phyloP scores from a whole-genome alignment of 176 grass and related monocot genomes.

The Triticum monococcum region DNA sequence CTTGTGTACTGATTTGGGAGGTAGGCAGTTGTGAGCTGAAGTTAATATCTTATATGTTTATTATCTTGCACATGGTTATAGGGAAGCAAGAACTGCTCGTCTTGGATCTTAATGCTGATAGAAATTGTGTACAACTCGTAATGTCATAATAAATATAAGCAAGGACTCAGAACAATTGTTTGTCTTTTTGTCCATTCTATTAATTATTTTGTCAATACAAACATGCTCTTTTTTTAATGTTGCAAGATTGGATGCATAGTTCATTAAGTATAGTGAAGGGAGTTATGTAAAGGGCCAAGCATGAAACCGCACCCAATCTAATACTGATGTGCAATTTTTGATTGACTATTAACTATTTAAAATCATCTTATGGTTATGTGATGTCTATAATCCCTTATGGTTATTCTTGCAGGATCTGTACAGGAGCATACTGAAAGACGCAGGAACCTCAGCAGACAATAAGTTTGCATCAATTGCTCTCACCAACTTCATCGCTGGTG shows the following conservation, averaged over 20 bases:
- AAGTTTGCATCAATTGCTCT: constrained; percentile 65
- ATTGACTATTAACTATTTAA: not conserved
- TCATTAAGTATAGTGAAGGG: not conserved
- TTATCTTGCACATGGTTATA: not conserved
- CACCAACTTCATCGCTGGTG: constrained; percentile 81
- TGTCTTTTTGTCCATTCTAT: not conserved
- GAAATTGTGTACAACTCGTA: not conserved
- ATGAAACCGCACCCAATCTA: not conserved
- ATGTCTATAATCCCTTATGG: not conserved
- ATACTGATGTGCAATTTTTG: not conserved
- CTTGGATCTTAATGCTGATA: not conserved
- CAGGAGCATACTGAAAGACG: constrained; percentile 58
- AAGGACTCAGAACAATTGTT: not conserved
- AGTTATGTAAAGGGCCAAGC: not conserved
- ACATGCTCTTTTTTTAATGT: not conserved
- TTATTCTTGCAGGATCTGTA: constrained; percentile 79
- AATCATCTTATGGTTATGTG: not conserved
- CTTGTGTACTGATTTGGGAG: not conserved
- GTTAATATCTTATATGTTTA: not conserved
- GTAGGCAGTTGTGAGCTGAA: not conserved
- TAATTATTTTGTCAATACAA: not conserved
- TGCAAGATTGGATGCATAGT: not conserved
- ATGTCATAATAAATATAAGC: not conserved
- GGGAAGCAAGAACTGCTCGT: not conserved
- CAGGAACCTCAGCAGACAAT: constrained; percentile 40